These are phyloP conservation scores for Zygoascus ofunaensis DNA, from an alignment of 805 yeast species.

Conservation along the genomic window DNA sequence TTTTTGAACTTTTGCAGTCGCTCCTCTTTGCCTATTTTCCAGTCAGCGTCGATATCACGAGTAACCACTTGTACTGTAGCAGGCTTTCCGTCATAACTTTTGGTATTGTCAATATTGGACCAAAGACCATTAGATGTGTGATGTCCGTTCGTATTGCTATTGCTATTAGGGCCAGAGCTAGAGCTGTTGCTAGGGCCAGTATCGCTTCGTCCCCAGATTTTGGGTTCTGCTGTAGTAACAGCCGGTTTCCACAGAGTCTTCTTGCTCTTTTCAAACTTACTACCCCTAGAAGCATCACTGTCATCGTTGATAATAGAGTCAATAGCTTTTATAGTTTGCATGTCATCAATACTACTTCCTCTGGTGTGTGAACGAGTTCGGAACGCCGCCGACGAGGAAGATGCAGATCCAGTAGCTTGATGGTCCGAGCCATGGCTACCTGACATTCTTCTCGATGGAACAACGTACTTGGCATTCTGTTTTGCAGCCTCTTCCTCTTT, in stretches of 20 bases:
- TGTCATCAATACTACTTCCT: slow-evolving; percentile 6
- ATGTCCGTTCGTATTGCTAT: neutral
- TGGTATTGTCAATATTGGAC: neutral
- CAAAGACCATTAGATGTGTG: neutral
- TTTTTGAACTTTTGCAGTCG: neutral
- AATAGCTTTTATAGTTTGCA: slow-evolving; percentile 8
- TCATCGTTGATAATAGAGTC: slow-evolving; percentile 12
- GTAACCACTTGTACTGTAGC: slow-evolving; percentile 2
- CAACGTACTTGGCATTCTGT: slow-evolving; percentile 2
- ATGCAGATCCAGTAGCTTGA: neutral
- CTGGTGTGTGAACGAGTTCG: neutral
- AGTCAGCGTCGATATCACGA: slow-evolving; percentile 1
- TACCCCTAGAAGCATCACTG: slow-evolving; percentile 2
- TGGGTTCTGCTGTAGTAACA: neutral
- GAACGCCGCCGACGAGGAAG: neutral
- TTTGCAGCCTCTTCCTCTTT: slow-evolving; percentile 11
- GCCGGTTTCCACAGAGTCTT: neutral
- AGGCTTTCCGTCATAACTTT: neutral
- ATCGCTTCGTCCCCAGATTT: too few species aligned
- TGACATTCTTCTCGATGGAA: neutral
- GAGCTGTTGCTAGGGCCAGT: neutral
- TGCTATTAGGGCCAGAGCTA: too few species aligned
- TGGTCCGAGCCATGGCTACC: neutral
- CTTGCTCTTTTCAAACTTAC: slow-evolving; percentile 2
- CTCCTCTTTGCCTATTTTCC: slow-evolving; percentile 3